Evolutionary conservation across 2,329 filamentous ascomycete species (phyloP), one percentile per base, ranked within the genome.

Genomic region (Talaromyces sp.): DNA sequence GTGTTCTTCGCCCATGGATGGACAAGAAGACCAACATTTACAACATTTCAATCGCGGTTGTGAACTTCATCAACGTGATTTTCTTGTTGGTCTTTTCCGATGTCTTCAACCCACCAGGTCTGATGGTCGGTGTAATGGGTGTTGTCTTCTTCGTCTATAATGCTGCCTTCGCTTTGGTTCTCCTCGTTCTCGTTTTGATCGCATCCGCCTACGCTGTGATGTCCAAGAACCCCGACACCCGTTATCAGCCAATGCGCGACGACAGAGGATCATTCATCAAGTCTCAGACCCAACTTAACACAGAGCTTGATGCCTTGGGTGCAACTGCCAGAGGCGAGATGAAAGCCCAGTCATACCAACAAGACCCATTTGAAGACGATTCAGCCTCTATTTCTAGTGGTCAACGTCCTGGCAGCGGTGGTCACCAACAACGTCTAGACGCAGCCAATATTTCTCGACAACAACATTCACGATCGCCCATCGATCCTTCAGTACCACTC

Each of bases 221-320:
- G 70, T 90, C 90, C 56, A 95, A 95, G 82, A 95, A 97, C 76
- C 93, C 93, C 19, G 93, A 97, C 70, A 90, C 89, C 37, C 87
- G 92, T 56, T 97, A 97, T 75, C 91, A 96, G 74, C 91, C 91
- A 65, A 97, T 97, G 92, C 88, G 89, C 49, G 93, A 97, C 67
- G 93, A 97, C 73, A 88, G 93, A 65, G 91, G 90, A 47, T 97
- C 92, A 9, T 97, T 97, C 77, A 96, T 97, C 86, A 97, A 97
- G 80, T 96, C 91, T 13, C 89, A 94, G 72, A 89, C 89, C 4
- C 87, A 93, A 67, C 79, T 96, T 49, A 84, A 88, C 4, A 96
- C 91, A 7, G 92, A 97, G 75, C 82, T 97, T 46, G 91, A 97
- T 71, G 92, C 92, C 8, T 79, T 97, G 52, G 92, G 90, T 60